Evolutionary conservation across 2,329 filamentous ascomycete genomes (phyloP).

Genomic region (Neonectria ditissima): DNA sequence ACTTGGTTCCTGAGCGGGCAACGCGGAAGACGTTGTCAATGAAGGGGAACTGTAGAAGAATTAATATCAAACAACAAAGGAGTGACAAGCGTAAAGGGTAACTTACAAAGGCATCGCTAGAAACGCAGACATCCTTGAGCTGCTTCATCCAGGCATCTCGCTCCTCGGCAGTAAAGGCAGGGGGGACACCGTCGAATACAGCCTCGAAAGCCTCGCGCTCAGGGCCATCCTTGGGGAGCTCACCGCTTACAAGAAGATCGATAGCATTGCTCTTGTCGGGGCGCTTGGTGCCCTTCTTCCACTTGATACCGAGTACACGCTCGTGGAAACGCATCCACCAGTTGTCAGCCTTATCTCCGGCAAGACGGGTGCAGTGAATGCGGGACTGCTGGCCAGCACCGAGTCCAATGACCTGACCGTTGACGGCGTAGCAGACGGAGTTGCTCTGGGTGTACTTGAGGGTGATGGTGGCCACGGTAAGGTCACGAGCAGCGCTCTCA

Average conservation of each 20-base stretch:
- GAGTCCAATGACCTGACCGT: constrained; percentile 93
- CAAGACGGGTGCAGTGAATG: constrained; percentile 97
- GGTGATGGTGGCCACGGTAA: constrained; percentile 95
- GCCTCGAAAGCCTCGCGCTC: constrained; percentile 90
- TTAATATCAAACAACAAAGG: constrained; percentile 37
- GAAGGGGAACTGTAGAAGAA: constrained; percentile 82
- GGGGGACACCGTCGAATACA: constrained; percentile 89
- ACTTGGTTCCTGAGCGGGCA: constrained; percentile 89
- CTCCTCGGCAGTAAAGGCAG: constrained; percentile 85
- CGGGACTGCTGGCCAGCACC: constrained; percentile 97
- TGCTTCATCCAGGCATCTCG: constrained; percentile 86
- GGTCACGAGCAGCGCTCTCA: constrained; percentile 85
- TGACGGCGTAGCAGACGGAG: constrained; percentile 96
- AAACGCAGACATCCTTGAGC: constrained; percentile 84
- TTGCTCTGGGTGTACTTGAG: constrained; percentile 99
- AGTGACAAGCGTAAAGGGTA: not conserved
- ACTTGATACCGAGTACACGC: constrained; percentile 87
- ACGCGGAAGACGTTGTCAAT: constrained; percentile 97
- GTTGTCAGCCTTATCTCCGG: constrained; percentile 98
- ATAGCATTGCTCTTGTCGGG: constrained; percentile 99
- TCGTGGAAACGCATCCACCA: constrained; percentile 99
- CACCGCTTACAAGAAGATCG: constrained; percentile 90
- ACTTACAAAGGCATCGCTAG: constrained; percentile 94
- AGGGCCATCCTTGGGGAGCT: constrained; percentile 84
- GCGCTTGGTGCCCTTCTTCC: constrained; percentile 97